phyloP scores from a whole-genome alignment of 441 rosid genomes.

The Populus hybrid region DNA sequence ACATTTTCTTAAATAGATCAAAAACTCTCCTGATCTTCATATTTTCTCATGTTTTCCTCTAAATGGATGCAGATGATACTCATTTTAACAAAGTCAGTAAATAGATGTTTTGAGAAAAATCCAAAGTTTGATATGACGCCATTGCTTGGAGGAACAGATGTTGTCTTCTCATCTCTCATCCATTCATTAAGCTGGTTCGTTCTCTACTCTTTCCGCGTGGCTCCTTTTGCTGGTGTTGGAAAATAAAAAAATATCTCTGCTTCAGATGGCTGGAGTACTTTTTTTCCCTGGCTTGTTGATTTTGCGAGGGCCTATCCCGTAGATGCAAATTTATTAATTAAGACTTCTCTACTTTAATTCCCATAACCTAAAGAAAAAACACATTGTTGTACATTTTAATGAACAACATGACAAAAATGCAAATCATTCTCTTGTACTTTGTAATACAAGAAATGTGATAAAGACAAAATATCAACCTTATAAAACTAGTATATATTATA shows the following conservation, averaged over 20 bases:
- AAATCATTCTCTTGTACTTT: background rate
- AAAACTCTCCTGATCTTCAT: background rate
- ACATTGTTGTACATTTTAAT: background rate
- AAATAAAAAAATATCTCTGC: background rate
- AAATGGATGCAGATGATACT: conserved; percentile 80
- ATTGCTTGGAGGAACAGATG: conserved; percentile 96
- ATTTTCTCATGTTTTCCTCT: conserved; percentile 17
- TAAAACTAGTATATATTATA: background rate
- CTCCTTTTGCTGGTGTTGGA: conserved; percentile 3
- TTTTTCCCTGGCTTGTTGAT: background rate
- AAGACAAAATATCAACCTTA: background rate
- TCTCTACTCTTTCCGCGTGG: conserved; percentile 21
- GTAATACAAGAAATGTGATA: background rate
- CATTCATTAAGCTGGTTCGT: conserved; percentile 90
- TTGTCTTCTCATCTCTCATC: conserved; percentile 93
- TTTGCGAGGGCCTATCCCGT: background rate
- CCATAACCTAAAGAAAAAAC: background rate
- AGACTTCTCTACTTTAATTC: background rate
- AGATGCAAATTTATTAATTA: background rate
- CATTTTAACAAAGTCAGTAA: conserved; percentile 87
- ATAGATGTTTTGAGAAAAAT: conserved; percentile 96
- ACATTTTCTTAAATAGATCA: background rate
- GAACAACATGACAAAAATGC: background rate
- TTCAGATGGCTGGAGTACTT: background rate
- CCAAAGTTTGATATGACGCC: conserved; percentile 98